Evolutionary conservation across 257 asterid species (phyloP).

Genomic region (Marsdenia floribunda): DNA sequence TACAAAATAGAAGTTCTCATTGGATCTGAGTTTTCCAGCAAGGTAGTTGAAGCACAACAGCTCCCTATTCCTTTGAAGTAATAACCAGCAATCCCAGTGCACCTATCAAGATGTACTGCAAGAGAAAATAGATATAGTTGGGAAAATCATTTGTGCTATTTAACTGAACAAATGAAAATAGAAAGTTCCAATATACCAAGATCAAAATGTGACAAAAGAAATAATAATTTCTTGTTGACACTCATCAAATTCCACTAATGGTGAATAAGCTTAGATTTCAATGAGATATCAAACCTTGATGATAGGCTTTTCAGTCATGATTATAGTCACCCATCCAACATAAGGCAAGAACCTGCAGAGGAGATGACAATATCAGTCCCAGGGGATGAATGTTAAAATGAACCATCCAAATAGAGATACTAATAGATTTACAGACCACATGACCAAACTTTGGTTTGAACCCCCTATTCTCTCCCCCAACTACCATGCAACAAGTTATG

Average conservation of each 20-base stretch:
- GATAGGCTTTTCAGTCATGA: slow-evolving; percentile 97
- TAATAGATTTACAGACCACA: not conserved
- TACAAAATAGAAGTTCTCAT: not conserved
- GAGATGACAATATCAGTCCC: slow-evolving; percentile 11
- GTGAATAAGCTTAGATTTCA: not conserved
- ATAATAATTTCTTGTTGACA: not conserved
- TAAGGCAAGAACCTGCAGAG: slow-evolving; percentile 84
- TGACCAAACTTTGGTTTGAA: not conserved
- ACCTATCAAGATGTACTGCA: slow-evolving; percentile 90
- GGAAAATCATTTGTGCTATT: not conserved
- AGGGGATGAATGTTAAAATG: not conserved
- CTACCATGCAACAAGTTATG: too few relatives aligned
- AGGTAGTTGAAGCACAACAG: not conserved
- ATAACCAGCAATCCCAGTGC: slow-evolving; percentile 88
- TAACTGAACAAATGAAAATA: not conserved
- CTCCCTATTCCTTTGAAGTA: slow-evolving; percentile 74
- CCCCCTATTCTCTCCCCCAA: too few relatives aligned
- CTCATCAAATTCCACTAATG: not conserved
- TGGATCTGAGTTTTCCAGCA: slow-evolving; percentile 3
- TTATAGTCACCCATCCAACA: slow-evolving; percentile 98
- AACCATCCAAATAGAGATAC: not conserved
- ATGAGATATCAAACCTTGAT: slow-evolving; percentile 58
- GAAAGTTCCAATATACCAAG: not conserved
- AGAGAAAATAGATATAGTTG: slow-evolving; percentile 11
- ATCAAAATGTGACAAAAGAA: not conserved